A percentile compares a stretch with the other conserved stretches of the same genome.
Conservation (phyloP, 257 asterid species). For the Agastache rugosa region DNA sequence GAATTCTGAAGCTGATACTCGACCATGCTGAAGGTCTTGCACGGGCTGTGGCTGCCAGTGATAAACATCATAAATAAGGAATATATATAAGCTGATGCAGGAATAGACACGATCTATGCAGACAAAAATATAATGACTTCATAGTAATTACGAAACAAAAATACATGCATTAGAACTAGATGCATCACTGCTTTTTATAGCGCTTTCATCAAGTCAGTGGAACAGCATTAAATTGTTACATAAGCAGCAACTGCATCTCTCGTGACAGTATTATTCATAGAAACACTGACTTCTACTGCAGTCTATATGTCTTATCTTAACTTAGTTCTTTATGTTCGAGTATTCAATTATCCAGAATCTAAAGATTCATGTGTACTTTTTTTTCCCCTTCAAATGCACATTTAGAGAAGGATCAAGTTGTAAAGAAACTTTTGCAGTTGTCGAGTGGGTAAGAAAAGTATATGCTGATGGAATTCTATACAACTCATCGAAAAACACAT, state of each 20-base stretch:
- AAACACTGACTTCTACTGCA: background rate
- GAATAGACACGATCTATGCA: background rate
- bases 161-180: conserved; percentile 18
- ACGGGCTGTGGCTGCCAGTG: conserved; percentile 56
- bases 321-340: conserved; percentile 1
- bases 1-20: conserved; percentile 86
- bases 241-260: conserved; percentile 12
- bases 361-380: background rate
- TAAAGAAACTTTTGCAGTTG: background rate
- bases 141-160: background rate
- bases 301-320: conserved; percentile 3
- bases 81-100: background rate
- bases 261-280: background rate
- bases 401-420: conserved; percentile 1
- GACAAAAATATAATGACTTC: background rate
- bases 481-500: background rate
- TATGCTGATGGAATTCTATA: conserved; percentile 13
- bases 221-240: background rate
- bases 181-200: conserved; percentile 19
- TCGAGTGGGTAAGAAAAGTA: background rate
- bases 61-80: conserved; percentile 15
- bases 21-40: conserved; percentile 79
- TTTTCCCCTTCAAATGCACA: conserved; percentile 8
- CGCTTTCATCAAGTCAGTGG: conserved; percentile 4
- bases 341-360: conserved; percentile 4